Percentiles rank a stretch among this genome's conserved stretches.
Evolutionary conservation across 2,329 filamentous ascomycete genomes (phyloP).

Genomic region (Nemania sp.): DNA sequence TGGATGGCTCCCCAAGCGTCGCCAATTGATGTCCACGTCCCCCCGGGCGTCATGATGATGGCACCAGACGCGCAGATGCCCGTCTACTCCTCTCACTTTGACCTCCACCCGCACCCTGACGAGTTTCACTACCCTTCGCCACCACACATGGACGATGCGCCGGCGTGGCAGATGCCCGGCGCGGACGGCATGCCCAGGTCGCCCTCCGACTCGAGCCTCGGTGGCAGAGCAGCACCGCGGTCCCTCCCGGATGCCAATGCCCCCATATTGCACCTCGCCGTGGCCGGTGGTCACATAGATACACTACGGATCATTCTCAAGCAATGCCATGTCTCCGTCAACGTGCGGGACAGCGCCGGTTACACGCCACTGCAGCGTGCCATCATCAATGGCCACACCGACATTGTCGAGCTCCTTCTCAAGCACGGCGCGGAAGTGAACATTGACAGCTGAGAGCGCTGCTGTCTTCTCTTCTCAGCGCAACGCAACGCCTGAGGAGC

Average conservation of each 20-base stretch:
- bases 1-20: conserved; percentile 27
- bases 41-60: conserved; percentile 29
- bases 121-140: conserved; percentile 34
- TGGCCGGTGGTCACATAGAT: conserved; percentile 34
- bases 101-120: conserved; percentile 26
- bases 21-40: conserved; percentile 24
- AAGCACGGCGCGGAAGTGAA: conserved; percentile 32
- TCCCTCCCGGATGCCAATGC: conserved; percentile 31
- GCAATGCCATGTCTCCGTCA: conserved; percentile 32
- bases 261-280: conserved; percentile 33
- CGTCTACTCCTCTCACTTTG: conserved; percentile 29
- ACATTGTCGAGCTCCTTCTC: conserved; percentile 34
- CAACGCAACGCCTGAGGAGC: background rate
- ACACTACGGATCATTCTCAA: conserved; percentile 34
- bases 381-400: conserved; percentile 34
- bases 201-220: conserved; percentile 23
- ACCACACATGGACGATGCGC: conserved; percentile 27
- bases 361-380: conserved; percentile 35
- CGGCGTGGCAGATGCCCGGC: conserved; percentile 24
- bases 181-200: conserved; percentile 16
- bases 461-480: background rate
- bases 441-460: conserved; percentile 23
- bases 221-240: conserved; percentile 24
- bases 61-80: conserved; percentile 25
- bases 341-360: conserved; percentile 31